A percentile compares a stretch with the other conserved stretches of the same genome.
These are phyloP conservation scores for Neopestalotiopsis sp. DNA, from an alignment of 2,329 filamentous ascomycete species.

Conservation along the genomic window DNA sequence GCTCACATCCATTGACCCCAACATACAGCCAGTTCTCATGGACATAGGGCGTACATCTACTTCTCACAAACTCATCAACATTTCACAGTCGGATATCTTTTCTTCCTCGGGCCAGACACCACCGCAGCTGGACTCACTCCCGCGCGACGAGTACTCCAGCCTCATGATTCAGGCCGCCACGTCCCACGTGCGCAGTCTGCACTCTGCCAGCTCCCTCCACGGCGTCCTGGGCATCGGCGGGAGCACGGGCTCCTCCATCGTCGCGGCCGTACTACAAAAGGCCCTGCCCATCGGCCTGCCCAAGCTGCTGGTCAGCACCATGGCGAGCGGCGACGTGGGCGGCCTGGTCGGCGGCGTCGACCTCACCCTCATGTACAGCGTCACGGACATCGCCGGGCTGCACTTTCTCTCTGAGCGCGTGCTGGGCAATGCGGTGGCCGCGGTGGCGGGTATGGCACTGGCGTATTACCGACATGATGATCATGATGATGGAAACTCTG, in stretches of 20 bases:
- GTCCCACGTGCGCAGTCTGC: constrained; percentile 32
- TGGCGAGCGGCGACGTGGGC: constrained; percentile 69
- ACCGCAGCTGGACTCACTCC: neutral
- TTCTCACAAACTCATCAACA: neutral
- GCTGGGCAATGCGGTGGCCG: constrained; percentile 66
- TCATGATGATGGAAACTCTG: neutral
- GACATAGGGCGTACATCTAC: constrained; percentile 24
- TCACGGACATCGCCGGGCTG: constrained; percentile 72
- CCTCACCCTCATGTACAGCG: constrained; percentile 72
- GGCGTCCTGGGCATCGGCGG: constrained; percentile 66
- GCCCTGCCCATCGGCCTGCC: constrained; percentile 69
- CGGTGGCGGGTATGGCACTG: constrained; percentile 62
- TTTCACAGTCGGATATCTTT: neutral
- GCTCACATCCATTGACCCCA: constrained; percentile 38
- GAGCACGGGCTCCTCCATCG: constrained; percentile 66
- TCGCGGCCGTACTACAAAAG: constrained; percentile 63
- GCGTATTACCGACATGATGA: constrained; percentile 39
- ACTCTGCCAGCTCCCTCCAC: constrained; percentile 30
- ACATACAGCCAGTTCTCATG: constrained; percentile 31
- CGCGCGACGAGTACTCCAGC: constrained; percentile 14
- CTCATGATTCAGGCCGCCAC: constrained; percentile 7
- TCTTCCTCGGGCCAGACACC: neutral
- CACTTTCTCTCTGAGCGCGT: constrained; percentile 64
- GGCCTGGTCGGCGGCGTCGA: constrained; percentile 72
- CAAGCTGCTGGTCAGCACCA: constrained; percentile 73